A percentile compares a stretch with the other conserved stretches of the same genome.
Evolutionary conservation across 495 filamentous ascomycete species (phyloP).

Genomic region (Podospora pseudopauciseta): DNA sequence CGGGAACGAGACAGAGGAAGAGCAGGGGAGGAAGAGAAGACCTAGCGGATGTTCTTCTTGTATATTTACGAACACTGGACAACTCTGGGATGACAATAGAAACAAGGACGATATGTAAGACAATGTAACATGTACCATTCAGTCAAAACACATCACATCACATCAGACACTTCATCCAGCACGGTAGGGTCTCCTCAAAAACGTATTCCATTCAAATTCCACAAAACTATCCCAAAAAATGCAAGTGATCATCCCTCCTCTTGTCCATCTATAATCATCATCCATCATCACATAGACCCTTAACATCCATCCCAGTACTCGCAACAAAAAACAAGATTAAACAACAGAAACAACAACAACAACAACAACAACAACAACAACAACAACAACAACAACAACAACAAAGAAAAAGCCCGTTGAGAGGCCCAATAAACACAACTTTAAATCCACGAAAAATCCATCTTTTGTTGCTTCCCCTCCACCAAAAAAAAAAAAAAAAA

Average conservation of each 20-base stretch:
- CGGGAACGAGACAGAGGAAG: no score
- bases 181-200: neutral
- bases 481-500: neutral
- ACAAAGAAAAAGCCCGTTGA: neutral
- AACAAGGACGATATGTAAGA: no score
- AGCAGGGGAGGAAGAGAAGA: no score
- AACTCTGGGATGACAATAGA: no score
- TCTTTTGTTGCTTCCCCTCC: neutral
- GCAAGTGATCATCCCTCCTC: neutral
- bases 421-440: neutral
- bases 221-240: neutral
- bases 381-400: neutral
- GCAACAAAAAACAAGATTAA: neutral
- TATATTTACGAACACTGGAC: no score
- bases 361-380: neutral
- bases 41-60: no score
- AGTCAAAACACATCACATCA: neutral
- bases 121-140: no score
- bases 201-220: neutral
- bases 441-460: neutral
- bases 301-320: neutral
- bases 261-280: neutral
- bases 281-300: neutral
- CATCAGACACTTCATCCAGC: no score
- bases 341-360: neutral